Evolutionary conservation across 441 rosid genomes (phyloP), one percentile per base, ranked within the genome.

Genomic region (Metrosideros polymorpha): DNA sequence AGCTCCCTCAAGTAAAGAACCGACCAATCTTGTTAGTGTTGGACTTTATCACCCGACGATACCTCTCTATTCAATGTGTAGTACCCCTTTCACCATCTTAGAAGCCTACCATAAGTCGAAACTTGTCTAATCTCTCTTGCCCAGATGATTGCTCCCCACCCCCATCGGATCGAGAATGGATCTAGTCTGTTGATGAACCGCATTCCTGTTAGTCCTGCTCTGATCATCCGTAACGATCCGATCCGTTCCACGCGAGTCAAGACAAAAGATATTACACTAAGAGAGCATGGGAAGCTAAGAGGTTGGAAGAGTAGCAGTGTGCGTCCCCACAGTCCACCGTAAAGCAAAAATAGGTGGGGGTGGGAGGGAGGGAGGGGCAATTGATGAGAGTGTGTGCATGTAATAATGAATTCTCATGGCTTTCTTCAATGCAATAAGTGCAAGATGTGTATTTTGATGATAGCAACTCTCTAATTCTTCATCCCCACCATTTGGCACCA

Each of bases 371-470:
- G n/a, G n/a, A n/a, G n/a, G n/a, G n/a, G n/a, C 79, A 71, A 71
- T 71, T 1, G 79, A 71, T 39, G 79, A 71, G 79, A 66, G 79
- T 71, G 14, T 39, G 79, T 22, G 79, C 79, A 39, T 4, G 79
- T 25, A 71, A 71, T 71, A 39, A 71, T 71, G 79, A 10, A 87
- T 56, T 83, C 3, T 47, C 61, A 75, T 88, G 86, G 87, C 92
- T 91, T 91, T 92, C 94, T 92, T 86, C 89, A 84, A 42, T 43
- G 92, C 87, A 88, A 92, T 93, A 79, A 93, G 92, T 90, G 88
- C 79, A 5, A 39, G 15, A 71, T 39, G 85, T 83, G 42, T n/a
- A n/a, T n/a, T 22, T 82, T 88, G 90, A 90, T 76, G 45, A 86
- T 51, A 12, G 10, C 85, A 39, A 39, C 79, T 39, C 79, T 22